Conservation (phyloP, 2,329 filamentous ascomycete genomes). For the Exophiala mesophila region DNA sequence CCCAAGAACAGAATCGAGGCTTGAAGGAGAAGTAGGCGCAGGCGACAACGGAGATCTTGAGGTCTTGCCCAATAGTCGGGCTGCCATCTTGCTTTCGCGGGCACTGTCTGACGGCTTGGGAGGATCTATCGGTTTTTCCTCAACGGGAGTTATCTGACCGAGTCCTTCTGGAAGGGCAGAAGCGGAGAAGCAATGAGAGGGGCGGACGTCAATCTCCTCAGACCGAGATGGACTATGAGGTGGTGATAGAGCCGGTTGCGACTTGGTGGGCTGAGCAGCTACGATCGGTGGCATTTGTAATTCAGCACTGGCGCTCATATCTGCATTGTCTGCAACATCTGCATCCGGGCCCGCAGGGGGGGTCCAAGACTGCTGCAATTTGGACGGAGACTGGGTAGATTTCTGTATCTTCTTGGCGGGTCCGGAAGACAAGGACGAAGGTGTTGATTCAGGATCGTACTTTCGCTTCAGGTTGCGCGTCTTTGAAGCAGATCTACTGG, state of each 20-base stretch:
- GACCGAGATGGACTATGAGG: conserved; percentile 15
- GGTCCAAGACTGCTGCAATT: conserved; percentile 27
- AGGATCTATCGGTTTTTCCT: background rate
- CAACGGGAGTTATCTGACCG: background rate
- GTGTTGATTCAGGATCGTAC: conserved; percentile 13
- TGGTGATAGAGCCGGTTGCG: conserved; percentile 19
- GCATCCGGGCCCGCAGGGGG: conserved; percentile 20
- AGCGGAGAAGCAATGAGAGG: background rate
- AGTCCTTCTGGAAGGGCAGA: background rate
- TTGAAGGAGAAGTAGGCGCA: conserved; percentile 24
- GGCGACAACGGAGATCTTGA: conserved; percentile 15
- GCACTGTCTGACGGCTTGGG: background rate
- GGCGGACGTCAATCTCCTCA: conserved; percentile 1
- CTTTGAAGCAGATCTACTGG: conserved; percentile 2
- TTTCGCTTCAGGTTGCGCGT: conserved; percentile 21
- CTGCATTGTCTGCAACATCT: conserved; percentile 7
- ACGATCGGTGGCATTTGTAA: conserved; percentile 1
- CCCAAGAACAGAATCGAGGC: conserved; percentile 15
- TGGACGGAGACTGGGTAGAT: conserved; percentile 23
- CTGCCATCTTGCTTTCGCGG: conserved; percentile 14
- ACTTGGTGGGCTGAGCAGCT: background rate
- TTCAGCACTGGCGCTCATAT: background rate
- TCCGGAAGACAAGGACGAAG: conserved; percentile 9
- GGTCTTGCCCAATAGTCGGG: conserved; percentile 14
- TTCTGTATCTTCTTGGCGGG: conserved; percentile 16